A percentile compares a stretch with the other conserved stretches of the same genome.
These are phyloP conservation scores for Neurospora terricola DNA, from an alignment of 495 filamentous ascomycete species.

Conservation along the genomic window DNA sequence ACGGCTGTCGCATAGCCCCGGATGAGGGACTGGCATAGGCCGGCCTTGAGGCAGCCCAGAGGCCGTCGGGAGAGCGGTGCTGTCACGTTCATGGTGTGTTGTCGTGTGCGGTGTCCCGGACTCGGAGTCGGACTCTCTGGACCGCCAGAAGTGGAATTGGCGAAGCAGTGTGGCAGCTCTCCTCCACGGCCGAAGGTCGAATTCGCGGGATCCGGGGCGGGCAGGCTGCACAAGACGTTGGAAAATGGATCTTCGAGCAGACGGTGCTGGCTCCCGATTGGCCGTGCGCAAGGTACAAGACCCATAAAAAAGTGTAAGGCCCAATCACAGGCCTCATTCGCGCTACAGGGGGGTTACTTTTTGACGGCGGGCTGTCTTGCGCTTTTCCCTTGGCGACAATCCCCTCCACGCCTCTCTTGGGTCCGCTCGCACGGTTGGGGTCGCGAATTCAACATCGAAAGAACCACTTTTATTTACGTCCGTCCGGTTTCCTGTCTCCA, in stretches of 20 bases:
- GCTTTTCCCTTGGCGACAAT: neutral
- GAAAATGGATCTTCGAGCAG: neutral
- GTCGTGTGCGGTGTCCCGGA: conserved; percentile 8
- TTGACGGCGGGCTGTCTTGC: neutral
- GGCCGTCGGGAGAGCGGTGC: conserved; percentile 47
- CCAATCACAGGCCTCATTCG: neutral
- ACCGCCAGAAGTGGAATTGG: conserved; percentile 1
- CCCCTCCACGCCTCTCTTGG: neutral
- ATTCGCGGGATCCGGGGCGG: neutral
- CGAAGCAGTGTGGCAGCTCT: neutral
- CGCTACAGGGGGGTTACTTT: neutral
- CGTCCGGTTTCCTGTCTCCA: neutral
- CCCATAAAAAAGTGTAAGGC: neutral
- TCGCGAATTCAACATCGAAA: neutral
- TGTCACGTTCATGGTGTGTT: conserved; percentile 44
- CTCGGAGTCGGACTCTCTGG: neutral
- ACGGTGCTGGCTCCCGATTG: neutral
- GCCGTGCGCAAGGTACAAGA: neutral
- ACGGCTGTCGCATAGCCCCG: conserved; percentile 18
- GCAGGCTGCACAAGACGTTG: neutral
- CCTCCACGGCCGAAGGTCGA: neutral
- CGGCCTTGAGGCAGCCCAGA: conserved; percentile 55
- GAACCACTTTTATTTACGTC: conserved; percentile 6
- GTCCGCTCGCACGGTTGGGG: neutral
- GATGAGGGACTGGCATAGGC: conserved; percentile 29